Percentiles rank a stretch among this genome's conserved stretches.
Conservation (phyloP, 345 rosid genomes). For the Hibiscus tridactylites region DNA sequence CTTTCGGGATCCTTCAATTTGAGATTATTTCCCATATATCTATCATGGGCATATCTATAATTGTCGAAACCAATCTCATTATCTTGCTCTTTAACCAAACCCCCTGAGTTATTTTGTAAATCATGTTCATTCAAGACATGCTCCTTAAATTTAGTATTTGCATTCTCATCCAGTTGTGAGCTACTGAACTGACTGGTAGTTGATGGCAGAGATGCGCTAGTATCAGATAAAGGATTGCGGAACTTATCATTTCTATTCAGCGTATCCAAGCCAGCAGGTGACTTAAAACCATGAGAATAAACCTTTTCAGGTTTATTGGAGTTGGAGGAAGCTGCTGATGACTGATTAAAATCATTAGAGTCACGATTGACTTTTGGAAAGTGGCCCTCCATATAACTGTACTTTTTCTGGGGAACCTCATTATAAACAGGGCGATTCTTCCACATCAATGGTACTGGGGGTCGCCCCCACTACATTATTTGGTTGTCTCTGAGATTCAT, state of each 20-base stretch:
- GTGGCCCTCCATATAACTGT: slow-evolving; percentile 55
- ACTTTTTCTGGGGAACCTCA: slow-evolving; percentile 73
- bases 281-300: slow-evolving; percentile 31
- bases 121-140: slow-evolving; percentile 26
- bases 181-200: slow-evolving; percentile 27
- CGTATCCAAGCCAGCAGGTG: slow-evolving; percentile 28
- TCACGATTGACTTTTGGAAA: slow-evolving; percentile 66
- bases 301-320: slow-evolving; percentile 33
- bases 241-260: slow-evolving; percentile 33
- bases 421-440: slow-evolving; percentile 70
- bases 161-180: slow-evolving; percentile 29
- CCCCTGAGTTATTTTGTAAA: slow-evolving; percentile 26
- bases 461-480: slow-evolving; percentile 51
- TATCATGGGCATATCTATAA: slow-evolving; percentile 42
- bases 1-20: slow-evolving; percentile 61
- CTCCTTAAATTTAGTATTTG: slow-evolving; percentile 23
- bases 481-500: slow-evolving; percentile 50
- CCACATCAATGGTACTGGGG: slow-evolving; percentile 76
- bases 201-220: slow-evolving; percentile 31
- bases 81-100: slow-evolving; percentile 23
- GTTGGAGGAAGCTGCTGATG: slow-evolving; percentile 49
- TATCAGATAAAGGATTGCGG: slow-evolving; percentile 27
- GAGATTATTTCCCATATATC: slow-evolving; percentile 40
- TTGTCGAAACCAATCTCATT: slow-evolving; percentile 43
- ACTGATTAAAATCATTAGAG: slow-evolving; percentile 43